phyloP scores from a whole-genome alignment of 164 flowering plant genomes.

The Platanus orientalis region DNA sequence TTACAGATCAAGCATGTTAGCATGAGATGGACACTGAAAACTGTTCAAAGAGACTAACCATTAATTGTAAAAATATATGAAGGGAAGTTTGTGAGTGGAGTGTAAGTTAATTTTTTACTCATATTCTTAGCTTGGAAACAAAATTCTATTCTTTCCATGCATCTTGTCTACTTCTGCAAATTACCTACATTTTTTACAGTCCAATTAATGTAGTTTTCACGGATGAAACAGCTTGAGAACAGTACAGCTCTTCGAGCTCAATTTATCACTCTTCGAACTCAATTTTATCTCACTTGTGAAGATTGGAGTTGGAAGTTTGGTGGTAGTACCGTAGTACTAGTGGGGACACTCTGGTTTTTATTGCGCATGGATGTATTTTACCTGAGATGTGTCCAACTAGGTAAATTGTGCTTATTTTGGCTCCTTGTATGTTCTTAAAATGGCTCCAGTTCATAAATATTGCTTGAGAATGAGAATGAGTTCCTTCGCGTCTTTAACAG shows the following conservation, averaged over 20 bases:
- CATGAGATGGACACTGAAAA: not conserved
- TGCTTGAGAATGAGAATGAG: not conserved
- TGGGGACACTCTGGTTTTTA: not conserved
- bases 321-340: too few relatives aligned
- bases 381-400: not conserved
- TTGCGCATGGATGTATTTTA: not conserved
- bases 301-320: not conserved
- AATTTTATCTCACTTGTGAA: not conserved
- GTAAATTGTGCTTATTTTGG: not conserved
- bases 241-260: not conserved
- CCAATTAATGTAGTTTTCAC: not conserved
- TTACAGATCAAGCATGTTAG: not conserved
- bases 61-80: too few relatives aligned
- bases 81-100: too few relatives aligned
- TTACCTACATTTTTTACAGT: not conserved
- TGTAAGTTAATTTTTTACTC: too few relatives aligned
- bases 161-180: not conserved
- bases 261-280: too few relatives aligned
- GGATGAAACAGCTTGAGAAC: conserved; percentile 1
- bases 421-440: not conserved
- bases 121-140: too few relatives aligned
- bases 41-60: too few relatives aligned
- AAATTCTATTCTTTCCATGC: too few relatives aligned
- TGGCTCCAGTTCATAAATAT: not conserved
- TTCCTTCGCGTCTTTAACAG: not conserved